Percentiles rank a stretch among this genome's conserved stretches.
phyloP scores from a whole-genome alignment of 768 basidiomycete genomes.

The Kondoa malvinella region DNA sequence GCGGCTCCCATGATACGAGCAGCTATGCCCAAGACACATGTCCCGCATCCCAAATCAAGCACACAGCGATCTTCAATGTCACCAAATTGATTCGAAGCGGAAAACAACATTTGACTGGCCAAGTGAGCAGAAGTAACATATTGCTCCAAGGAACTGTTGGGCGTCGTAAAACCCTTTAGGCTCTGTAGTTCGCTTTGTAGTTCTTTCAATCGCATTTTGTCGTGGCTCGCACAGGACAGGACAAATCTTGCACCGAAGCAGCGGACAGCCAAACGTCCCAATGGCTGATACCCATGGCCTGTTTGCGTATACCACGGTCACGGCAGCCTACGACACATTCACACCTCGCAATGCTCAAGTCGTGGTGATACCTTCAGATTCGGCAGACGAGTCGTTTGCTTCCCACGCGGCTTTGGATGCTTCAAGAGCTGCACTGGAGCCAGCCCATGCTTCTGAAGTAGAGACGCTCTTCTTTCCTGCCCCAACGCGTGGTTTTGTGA shows the following conservation, averaged over 20 bases:
- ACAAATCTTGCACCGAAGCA: too few relatives aligned
- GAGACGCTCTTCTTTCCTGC: not conserved
- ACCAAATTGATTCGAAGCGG: constrained; percentile 22
- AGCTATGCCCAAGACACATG: constrained; percentile 23
- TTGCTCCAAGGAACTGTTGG: constrained; percentile 12
- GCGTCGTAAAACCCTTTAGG: constrained; percentile 22
- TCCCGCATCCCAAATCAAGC: constrained; percentile 24
- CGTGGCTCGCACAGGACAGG: not conserved
- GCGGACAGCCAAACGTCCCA: too few relatives aligned
- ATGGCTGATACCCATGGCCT: not conserved
- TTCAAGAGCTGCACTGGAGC: not conserved
- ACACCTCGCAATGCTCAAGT: not conserved
- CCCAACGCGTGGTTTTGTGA: not conserved
- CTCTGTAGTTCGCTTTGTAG: constrained; percentile 25
- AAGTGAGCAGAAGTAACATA: constrained; percentile 22
- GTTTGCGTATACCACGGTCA: not conserved
- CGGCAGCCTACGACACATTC: not conserved
- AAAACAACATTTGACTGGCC: constrained; percentile 26
- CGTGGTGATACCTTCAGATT: not conserved
- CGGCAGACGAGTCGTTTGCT: not conserved
- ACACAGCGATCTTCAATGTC: constrained; percentile 26
- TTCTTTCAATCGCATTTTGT: constrained; percentile 24
- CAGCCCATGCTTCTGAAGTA: not conserved
- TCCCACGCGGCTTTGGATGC: not conserved
- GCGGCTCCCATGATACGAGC: constrained; percentile 24